These are phyloP conservation scores for Tolypocladium tropicale DNA, from an alignment of 2,329 filamentous ascomycete genomes.

Conservation along the genomic window DNA sequence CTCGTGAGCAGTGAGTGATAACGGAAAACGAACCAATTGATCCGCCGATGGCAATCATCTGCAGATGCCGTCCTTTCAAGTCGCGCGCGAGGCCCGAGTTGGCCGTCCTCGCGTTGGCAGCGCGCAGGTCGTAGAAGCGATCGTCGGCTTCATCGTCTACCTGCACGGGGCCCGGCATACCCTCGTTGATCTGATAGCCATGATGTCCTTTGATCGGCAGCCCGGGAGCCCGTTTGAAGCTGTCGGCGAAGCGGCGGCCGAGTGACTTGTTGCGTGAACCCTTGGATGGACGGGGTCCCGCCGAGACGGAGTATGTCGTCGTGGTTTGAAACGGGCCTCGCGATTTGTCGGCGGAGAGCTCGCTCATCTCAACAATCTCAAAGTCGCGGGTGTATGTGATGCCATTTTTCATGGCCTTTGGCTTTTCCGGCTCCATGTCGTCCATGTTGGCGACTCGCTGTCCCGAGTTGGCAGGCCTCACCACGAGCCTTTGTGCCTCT, in stretches of 20 bases:
- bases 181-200: conserved; percentile 13
- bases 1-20: not conserved
- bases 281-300: not conserved
- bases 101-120: conserved; percentile 62
- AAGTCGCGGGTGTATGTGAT: conserved; percentile 9
- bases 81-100: conserved; percentile 65
- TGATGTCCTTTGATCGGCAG: conserved; percentile 23
- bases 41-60: conserved; percentile 96
- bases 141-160: conserved; percentile 12
- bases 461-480: not conserved
- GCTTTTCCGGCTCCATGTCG: conserved; percentile 1
- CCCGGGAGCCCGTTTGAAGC: conserved; percentile 45
- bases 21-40: conserved; percentile 43
- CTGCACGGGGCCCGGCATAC: conserved; percentile 7
- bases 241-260: conserved; percentile 33
- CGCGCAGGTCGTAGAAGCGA: conserved; percentile 45
- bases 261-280: conserved; percentile 5
- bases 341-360: conserved; percentile 1
- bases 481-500: not conserved
- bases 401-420: conserved; percentile 5
- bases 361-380: conserved; percentile 10
- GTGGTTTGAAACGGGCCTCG: conserved; percentile 3
- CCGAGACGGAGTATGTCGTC: conserved; percentile 5
- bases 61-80: conserved; percentile 75
- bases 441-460: conserved; percentile 1